phyloP scores from a whole-genome alignment of 305 asterid genomes.

The Salvia sclarea region DNA sequence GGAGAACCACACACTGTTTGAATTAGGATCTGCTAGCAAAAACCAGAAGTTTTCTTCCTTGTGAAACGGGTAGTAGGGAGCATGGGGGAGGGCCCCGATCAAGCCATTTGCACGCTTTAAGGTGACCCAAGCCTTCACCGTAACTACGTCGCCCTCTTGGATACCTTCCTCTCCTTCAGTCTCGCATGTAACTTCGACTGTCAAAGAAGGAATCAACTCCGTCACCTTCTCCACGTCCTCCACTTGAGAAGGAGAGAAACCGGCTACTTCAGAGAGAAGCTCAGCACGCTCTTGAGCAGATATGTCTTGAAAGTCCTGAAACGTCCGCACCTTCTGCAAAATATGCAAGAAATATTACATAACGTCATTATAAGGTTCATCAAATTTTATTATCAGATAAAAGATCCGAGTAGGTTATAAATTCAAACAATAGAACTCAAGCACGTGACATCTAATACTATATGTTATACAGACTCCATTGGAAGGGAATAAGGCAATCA shows the following conservation, averaged over 20 bases:
- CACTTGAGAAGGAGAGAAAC: slow-evolving; percentile 55
- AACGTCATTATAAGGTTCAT: no score
- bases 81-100: slow-evolving; percentile 67
- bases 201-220: slow-evolving; percentile 66
- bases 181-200: slow-evolving; percentile 68
- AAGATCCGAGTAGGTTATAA: no score
- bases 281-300: slow-evolving; percentile 58
- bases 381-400: no score
- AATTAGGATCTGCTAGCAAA: slow-evolving; percentile 69
- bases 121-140: slow-evolving; percentile 82
- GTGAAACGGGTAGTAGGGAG: slow-evolving; percentile 74
- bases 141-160: slow-evolving; percentile 85
- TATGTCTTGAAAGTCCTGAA: slow-evolving; percentile 70
- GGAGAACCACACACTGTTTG: slow-evolving; percentile 78
- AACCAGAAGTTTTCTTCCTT: slow-evolving; percentile 94
- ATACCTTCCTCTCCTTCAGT: slow-evolving; percentile 95
- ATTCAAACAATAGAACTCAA: no score
- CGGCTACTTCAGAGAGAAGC: slow-evolving; percentile 64
- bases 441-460: neutral
- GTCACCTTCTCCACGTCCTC: slow-evolving; percentile 80
- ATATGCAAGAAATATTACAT: slow-evolving; percentile 4
- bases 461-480: neutral
- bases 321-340: slow-evolving; percentile 58
- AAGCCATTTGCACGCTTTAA: slow-evolving; percentile 77
- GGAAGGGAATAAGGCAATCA: slow-evolving; percentile 13